Base-by-base conservation (phyloP, 139 green algal genomes). In the Haematococcus sp. region DNA sequence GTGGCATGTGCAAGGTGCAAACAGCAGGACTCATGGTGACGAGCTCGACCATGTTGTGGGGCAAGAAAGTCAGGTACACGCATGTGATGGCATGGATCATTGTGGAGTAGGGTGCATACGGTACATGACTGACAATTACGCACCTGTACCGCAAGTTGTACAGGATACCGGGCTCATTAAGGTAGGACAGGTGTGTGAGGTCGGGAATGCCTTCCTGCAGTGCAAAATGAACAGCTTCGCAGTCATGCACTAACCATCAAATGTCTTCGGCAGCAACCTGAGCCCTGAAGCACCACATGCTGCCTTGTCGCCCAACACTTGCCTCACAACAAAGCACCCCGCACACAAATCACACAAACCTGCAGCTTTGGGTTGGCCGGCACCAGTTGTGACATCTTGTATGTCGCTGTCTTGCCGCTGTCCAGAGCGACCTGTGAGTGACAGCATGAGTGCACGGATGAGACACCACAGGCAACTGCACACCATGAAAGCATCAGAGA, bases 101-200 rank as follows among this genome's bases (percentile, higher is more conserved):
- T 11, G 40, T 49, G 40, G 7, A 11, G 40, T n/a, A n/a, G n/a
- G n/a, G n/a, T n/a, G n/a, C n/a, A n/a, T n/a, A n/a, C n/a, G n/a
- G n/a, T n/a, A n/a, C n/a, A n/a, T n/a, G n/a, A n/a, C n/a, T n/a
- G n/a, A n/a, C n/a, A n/a, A n/a, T 15, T 30, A 15, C 52, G 58
- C 40, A 81, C 76, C 76, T 76, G 67, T 83, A 59, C 4, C 75
- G 34, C 61, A 98, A 79, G 75, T 88, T 88, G 80, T 93, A 77
- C 40, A 97, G 74, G 32, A 98, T 93, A n/a, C 82, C 86, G 0
- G 93, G 93, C 83, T 96, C 91, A 63, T 96, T 96, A 16, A 98
- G 75, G 76, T 93, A 94, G 13, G 79, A 90, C 15, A 98, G 84
- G 65, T 90, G 81, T 11, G 91, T 94, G 4, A 97, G 81, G 73